Percentiles rank a stretch among this genome's conserved stretches.
phyloP scores from a whole-genome alignment of 768 basidiomycete genomes.

The Pulveroboletus sp. region DNA sequence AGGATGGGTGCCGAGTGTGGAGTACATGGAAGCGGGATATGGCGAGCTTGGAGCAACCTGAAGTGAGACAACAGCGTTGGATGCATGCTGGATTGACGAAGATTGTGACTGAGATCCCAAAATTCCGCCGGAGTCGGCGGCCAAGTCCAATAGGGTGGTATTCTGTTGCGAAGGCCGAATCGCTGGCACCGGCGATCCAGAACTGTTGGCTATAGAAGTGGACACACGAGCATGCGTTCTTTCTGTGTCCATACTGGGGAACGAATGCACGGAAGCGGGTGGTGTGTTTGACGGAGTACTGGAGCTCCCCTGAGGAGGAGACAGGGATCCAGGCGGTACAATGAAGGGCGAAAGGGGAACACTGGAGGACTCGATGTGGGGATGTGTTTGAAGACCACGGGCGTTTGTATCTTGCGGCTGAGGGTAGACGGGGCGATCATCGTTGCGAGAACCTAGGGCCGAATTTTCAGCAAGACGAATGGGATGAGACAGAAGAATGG shows the following conservation, averaged over 20 bases:
- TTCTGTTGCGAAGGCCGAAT: slow-evolving; percentile 9
- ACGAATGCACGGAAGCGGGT: slow-evolving; percentile 12
- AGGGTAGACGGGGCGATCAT: slow-evolving; percentile 23
- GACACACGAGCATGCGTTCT: neutral
- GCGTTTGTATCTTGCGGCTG: slow-evolving; percentile 13
- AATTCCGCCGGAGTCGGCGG: neutral
- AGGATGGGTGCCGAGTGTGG: slow-evolving; percentile 11
- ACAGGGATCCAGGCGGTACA: slow-evolving; percentile 20
- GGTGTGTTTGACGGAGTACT: slow-evolving; percentile 6
- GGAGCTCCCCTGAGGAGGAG: slow-evolving; percentile 17
- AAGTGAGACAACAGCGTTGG: slow-evolving; percentile 16
- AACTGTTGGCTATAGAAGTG: slow-evolving; percentile 3
- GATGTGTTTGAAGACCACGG: slow-evolving; percentile 8
- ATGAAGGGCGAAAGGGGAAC: slow-evolving; percentile 7
- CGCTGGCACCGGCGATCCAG: slow-evolving; percentile 2
- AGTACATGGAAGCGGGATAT: slow-evolving; percentile 12
- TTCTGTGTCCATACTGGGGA: slow-evolving; percentile 19
- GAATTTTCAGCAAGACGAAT: neutral
- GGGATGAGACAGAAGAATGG: neutral
- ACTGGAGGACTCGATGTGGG: neutral
- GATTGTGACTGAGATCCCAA: slow-evolving; percentile 10
- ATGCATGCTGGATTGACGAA: slow-evolving; percentile 14
- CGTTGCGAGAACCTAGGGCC: slow-evolving; percentile 9
- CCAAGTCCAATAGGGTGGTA: neutral
- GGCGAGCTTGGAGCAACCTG: slow-evolving; percentile 9